Evolutionary conservation across 805 yeast genomes (phyloP).

Genomic region (Candida verbasci): DNA sequence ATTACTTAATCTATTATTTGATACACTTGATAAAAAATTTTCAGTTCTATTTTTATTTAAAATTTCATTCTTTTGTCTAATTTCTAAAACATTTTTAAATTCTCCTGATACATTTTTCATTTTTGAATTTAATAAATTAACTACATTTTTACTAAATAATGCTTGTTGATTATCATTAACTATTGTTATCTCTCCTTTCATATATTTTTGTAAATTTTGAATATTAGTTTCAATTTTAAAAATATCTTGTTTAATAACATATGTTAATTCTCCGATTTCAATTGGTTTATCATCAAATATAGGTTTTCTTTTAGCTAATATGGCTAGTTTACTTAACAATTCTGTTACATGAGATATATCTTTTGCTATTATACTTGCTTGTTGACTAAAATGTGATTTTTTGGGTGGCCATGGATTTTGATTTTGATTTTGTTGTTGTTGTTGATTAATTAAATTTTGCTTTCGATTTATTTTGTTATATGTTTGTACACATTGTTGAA

Average conservation of each 20-base stretch:
- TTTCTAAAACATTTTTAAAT: conserved; percentile 83
- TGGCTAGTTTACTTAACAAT: conserved; percentile 73
- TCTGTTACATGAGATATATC: conserved; percentile 86
- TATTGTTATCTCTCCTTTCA: conserved; percentile 40
- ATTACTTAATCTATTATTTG: conserved; percentile 21
- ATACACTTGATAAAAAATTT: conserved; percentile 62
- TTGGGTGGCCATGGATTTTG: conserved; percentile 15
- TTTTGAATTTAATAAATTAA: conserved; percentile 80
- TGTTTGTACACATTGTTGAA: conserved; percentile 83
- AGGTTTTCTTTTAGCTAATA: conserved; percentile 83
- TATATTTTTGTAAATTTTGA: conserved; percentile 54
- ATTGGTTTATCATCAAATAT: conserved; percentile 91
- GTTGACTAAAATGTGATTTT: conserved; percentile 41
- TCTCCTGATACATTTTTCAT: conserved; percentile 90
- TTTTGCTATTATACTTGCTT: conserved; percentile 80
- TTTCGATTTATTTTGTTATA: conserved; percentile 59
- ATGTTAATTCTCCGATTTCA: conserved; percentile 89
- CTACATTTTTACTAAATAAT: conserved; percentile 80
- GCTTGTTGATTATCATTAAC: conserved; percentile 56
- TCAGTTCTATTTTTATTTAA: conserved; percentile 79
- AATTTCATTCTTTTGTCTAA: conserved; percentile 79
- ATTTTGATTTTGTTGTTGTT: conserved; percentile 14
- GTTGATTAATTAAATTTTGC: conserved; percentile 20
- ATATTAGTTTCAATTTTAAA: conserved; percentile 72
- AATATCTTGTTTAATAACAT: conserved; percentile 81